Base-by-base conservation (phyloP, 2,329 filamentous ascomycete species). In the Fusarium sp. region DNA sequence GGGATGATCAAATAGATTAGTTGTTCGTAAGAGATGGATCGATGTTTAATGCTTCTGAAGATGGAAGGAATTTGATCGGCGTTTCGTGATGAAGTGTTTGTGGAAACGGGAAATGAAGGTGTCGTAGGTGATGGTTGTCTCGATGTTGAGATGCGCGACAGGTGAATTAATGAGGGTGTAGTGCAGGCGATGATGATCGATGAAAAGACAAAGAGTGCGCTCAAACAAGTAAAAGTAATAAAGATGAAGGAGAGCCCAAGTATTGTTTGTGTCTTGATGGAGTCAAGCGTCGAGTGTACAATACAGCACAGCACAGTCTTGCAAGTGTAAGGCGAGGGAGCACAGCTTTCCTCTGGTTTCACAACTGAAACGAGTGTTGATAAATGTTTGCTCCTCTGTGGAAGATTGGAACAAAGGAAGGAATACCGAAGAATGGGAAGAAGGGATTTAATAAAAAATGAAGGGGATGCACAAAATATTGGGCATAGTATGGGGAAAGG, bases 281-380 rank as follows among this genome's bases (percentile, higher is more conserved):
- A 51, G 55, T 57, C 48, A 61, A 55, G 27, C 21, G 31, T 61
- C 27, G 37, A 37, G 46, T 46, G 60, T 67, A 59, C 31, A 33
- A 29, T 8, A 33, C 35, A 37, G 35, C 19, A 46, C 44, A 46
- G 23, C 8, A 45, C 42, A 45, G 46, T 57, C n/a, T 46, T 35
- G 55, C 33, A 29, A 65, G 62, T 65, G 49, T 46, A 59, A 71
- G 52, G 65, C 46, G 61, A 73, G 73, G 75, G 69, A 77, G 75
- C 75, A 68, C 75, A 77, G 75, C 75, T 77, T 69, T 70, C 70
- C 72, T 70, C 42, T 46, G 49, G 75, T 76, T 69, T 56, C 63
- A 76, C 73, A 73, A 52, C 60, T 63, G 75, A 77, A 73, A 72
- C 61, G 73, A 76, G 64, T 49, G 66, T 44, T 63, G 58, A 49